Conservation (phyloP, 345 rosid genomes). For the Boechera retrofracta region DNA sequence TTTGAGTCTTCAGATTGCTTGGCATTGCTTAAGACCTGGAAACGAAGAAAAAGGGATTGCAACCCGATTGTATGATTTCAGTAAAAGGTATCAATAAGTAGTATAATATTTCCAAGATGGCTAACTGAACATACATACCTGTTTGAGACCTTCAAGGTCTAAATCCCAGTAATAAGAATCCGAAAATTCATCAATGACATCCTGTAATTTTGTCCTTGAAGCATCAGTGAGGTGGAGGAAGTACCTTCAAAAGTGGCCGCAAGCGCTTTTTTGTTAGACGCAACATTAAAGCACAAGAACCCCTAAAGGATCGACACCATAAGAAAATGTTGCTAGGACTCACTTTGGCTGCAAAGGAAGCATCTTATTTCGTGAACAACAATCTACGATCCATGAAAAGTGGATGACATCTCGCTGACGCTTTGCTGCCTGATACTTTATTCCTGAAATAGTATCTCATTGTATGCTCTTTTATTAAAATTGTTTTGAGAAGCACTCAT, state of each 20-base stretch:
- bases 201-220: conserved; percentile 73
- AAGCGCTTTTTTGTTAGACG: background rate
- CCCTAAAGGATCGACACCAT: conserved; percentile 1
- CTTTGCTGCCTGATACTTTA: conserved; percentile 90
- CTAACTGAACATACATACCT: conserved; percentile 53
- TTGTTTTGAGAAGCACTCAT: background rate
- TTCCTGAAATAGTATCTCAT: conserved; percentile 56
- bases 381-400: conserved; percentile 86
- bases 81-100: conserved; percentile 7
- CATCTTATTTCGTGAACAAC: conserved; percentile 74
- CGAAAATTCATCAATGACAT: conserved; percentile 86
- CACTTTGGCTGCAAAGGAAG: conserved; percentile 91
- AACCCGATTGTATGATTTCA: background rate
- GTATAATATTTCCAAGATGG: conserved; percentile 21
- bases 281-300: conserved; percentile 19
- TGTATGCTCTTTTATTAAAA: conserved; percentile 12
- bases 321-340: conserved; percentile 37
- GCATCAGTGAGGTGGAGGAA: conserved; percentile 79
- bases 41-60: conserved; percentile 17
- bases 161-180: conserved; percentile 85
- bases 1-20: conserved; percentile 55
- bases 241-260: conserved; percentile 57
- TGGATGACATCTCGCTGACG: conserved; percentile 79
- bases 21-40: conserved; percentile 79
- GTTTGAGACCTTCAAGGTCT: conserved; percentile 77